Conservation (phyloP, 2,329 filamentous ascomycete genomes). For the Cladosporium colombiae region DNA sequence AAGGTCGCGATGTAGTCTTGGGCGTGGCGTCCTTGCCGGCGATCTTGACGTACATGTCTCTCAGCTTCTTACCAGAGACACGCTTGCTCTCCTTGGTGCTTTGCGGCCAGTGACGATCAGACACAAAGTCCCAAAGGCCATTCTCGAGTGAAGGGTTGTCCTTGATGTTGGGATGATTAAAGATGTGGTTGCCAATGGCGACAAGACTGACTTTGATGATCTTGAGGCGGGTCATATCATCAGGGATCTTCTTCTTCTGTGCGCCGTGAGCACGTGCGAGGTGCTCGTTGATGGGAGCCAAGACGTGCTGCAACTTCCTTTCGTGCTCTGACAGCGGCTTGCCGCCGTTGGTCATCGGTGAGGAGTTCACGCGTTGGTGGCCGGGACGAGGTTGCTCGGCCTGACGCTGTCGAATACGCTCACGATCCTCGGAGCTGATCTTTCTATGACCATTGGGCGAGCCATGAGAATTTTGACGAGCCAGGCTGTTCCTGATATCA, state of each 20-base stretch:
- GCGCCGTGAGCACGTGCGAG: conserved; percentile 62
- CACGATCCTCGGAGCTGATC: conserved; percentile 34
- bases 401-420: conserved; percentile 56
- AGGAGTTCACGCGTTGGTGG: conserved; percentile 43
- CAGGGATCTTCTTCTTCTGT: conserved; percentile 63
- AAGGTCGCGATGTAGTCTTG: not conserved
- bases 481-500: conserved; percentile 39
- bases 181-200: conserved; percentile 64
- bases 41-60: conserved; percentile 41
- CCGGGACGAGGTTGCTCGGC: conserved; percentile 51
- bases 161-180: conserved; percentile 40
- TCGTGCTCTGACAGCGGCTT: conserved; percentile 49
- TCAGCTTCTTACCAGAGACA: conserved; percentile 39
- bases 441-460: conserved; percentile 49
- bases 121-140: conserved; percentile 40
- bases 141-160: conserved; percentile 30
- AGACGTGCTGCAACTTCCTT: conserved; percentile 40
- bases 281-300: conserved; percentile 57
- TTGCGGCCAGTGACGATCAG: conserved; percentile 40
- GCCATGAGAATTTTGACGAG: conserved; percentile 42
- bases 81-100: conserved; percentile 37
- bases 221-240: conserved; percentile 61
- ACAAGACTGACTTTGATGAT: conserved; percentile 63
- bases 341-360: conserved; percentile 35
- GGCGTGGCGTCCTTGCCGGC: conserved; percentile 18